Evolutionary conservation across 768 basidiomycete genomes (phyloP), one percentile per base, ranked within the genome.

Genomic region (Scleroderma citrinum): DNA sequence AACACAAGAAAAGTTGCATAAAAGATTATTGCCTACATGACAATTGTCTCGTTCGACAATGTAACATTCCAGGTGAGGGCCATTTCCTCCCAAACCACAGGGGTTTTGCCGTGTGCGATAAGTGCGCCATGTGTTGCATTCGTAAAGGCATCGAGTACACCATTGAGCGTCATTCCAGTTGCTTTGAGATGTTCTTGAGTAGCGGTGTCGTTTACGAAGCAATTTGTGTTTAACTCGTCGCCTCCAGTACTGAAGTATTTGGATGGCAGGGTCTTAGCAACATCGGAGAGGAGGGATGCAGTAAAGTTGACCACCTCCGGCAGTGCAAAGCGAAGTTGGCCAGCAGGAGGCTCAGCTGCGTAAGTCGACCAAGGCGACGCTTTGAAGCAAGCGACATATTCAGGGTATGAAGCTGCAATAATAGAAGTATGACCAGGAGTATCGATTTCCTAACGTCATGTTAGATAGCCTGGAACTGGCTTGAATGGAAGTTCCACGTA

Each of bases 41-140:
- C 57, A 46, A 76, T 55, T 7, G 73, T 72, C 35, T 75, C 71
- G 30, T 72, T 71, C 19, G 57, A 57, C 1, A 78, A 64, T 0
- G 62, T 67, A 10, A 78, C 55, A 41, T 73, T 68, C 55, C 63
- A 66, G 17, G 57, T 24, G 17, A 71, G 48, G 10, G 72, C 66
- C 75, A 80, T 76, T 52, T 82, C 81, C 70, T 92, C 83, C 85
- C 88, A 92, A 6, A 92, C 87, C 29, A 91, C 81, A 1, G 88
- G 83, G 0, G 77, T 85, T 67, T 92, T 92, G 0, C 82, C 83
- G 1, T 74, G 58, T 0, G 66, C 65, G 8, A 63, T 69, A 41
- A 92, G 65, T 3, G 77, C 76, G 0, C 58, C 62, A 60, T 91
- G 89, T 2, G 80, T 81, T 1, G 70, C 71, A 46, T 76, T 63